A percentile compares a stretch with the other conserved stretches of the same genome.
Evolutionary conservation across 768 basidiomycete species (phyloP).

Genomic region (Clitopilus hobsonii): DNA sequence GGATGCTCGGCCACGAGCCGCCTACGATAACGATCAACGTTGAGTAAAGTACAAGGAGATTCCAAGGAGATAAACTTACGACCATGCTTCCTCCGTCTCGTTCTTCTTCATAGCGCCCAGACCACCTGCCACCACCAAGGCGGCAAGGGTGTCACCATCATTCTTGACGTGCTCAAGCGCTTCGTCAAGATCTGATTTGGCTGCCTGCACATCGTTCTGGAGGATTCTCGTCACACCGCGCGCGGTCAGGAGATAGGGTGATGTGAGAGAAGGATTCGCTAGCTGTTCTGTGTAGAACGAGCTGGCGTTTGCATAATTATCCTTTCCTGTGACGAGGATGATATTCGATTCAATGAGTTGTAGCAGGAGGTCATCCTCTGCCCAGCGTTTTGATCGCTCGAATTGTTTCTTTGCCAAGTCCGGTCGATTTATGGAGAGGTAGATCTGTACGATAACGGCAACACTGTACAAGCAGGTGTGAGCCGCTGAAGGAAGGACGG

Average conservation of each 20-base stretch:
- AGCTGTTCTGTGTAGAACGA: constrained; percentile 83
- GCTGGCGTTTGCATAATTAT: constrained; percentile 49
- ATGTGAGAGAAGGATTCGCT: constrained; percentile 73
- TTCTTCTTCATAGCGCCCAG: constrained; percentile 51
- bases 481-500: background rate
- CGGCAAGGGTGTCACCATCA: constrained; percentile 67
- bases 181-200: constrained; percentile 80
- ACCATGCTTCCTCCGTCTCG: constrained; percentile 67
- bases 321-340: constrained; percentile 69
- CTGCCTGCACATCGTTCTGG: constrained; percentile 66
- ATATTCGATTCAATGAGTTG: constrained; percentile 87
- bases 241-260: constrained; percentile 71
- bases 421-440: constrained; percentile 84
- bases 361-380: constrained; percentile 85
- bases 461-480: constrained; percentile 42
- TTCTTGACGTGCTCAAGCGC: constrained; percentile 54
- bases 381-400: constrained; percentile 77
- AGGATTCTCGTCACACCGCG: constrained; percentile 78
- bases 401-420: constrained; percentile 87
- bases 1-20: constrained; percentile 49
- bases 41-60: background rate
- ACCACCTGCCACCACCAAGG: constrained; percentile 58
- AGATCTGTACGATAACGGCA: constrained; percentile 78
- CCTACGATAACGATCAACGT: constrained; percentile 16
- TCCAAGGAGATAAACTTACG: constrained; percentile 38